phyloP scores from a whole-genome alignment of 192 early-diverging fungal species.

The Chytriomyces hyalinus region DNA sequence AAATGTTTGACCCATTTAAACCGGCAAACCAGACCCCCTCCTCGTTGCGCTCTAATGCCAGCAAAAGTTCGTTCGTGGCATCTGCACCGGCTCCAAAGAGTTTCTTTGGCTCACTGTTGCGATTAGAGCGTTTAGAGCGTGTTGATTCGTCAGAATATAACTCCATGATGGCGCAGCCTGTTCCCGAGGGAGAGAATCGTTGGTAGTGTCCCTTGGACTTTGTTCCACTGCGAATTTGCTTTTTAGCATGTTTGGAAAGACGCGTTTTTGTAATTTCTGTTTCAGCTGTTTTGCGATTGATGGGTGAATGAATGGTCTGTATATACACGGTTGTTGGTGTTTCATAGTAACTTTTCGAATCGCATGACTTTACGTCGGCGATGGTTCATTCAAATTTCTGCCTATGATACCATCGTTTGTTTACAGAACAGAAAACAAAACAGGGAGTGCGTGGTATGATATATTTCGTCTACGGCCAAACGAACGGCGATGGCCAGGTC shows the following conservation, averaged over 20 bases:
- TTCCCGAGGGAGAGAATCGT: background rate
- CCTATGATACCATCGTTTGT: constrained; percentile 77
- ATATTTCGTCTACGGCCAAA: too few relatives aligned
- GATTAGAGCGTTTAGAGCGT: background rate
- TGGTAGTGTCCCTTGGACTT: background rate
- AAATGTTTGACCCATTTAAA: background rate
- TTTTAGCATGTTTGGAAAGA: background rate
- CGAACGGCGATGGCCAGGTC: too few relatives aligned
- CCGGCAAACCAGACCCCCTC: background rate
- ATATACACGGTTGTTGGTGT: constrained; percentile 52
- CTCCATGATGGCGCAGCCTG: background rate
- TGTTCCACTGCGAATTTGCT: background rate
- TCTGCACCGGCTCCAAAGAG: background rate
- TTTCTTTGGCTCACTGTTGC: background rate
- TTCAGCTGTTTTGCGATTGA: background rate
- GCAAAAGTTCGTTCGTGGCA: background rate
- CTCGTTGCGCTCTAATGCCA: background rate
- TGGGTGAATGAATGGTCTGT: background rate
- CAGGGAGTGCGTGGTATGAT: too few relatives aligned
- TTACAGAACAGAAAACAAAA: constrained; percentile 69
- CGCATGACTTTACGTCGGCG: constrained; percentile 71
- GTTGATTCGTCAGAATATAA: background rate
- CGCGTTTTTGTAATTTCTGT: background rate
- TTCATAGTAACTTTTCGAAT: constrained; percentile 80
- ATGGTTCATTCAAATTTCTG: constrained; percentile 86